phyloP scores from a whole-genome alignment of 164 flowering plant species.

The Chimonanthus praecox region DNA sequence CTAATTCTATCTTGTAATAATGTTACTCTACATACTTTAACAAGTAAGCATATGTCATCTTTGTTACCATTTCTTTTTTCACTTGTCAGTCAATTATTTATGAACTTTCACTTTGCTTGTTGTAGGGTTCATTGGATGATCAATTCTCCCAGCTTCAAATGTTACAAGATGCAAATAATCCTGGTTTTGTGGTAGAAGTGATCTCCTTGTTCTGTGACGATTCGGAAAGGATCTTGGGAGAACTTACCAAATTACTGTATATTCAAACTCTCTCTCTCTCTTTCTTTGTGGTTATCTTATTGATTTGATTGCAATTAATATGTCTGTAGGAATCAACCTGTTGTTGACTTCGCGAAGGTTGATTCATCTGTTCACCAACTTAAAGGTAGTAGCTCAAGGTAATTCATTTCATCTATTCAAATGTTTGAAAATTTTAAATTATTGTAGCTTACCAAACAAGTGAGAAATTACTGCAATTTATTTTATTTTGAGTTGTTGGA shows the following conservation, averaged over 20 bases:
- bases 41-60: too few species aligned
- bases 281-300: background rate
- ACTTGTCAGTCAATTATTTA: background rate
- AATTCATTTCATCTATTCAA: background rate
- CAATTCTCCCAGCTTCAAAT: conserved; percentile 25
- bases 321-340: conserved; percentile 15
- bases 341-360: conserved; percentile 19
- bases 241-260: conserved; percentile 21
- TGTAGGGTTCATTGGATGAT: conserved; percentile 21
- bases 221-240: conserved; percentile 16
- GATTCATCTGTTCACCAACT: conserved; percentile 23
- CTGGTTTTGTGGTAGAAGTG: conserved; percentile 25
- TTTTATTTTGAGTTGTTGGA: background rate
- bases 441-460: background rate
- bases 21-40: too few species aligned
- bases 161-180: conserved; percentile 23
- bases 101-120: background rate
- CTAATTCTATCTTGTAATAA: too few species aligned
- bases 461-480: background rate
- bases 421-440: too few species aligned
- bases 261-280: background rate
- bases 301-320: background rate
- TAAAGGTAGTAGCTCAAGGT: conserved; percentile 31
- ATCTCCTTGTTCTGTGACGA: conserved; percentile 22
- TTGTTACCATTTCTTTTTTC: too few species aligned